A percentile compares a stretch with the other conserved stretches of the same genome.
These are phyloP conservation scores for Gloeopeniophorella convolvens DNA, from an alignment of 768 basidiomycete genomes.

Conservation along the genomic window DNA sequence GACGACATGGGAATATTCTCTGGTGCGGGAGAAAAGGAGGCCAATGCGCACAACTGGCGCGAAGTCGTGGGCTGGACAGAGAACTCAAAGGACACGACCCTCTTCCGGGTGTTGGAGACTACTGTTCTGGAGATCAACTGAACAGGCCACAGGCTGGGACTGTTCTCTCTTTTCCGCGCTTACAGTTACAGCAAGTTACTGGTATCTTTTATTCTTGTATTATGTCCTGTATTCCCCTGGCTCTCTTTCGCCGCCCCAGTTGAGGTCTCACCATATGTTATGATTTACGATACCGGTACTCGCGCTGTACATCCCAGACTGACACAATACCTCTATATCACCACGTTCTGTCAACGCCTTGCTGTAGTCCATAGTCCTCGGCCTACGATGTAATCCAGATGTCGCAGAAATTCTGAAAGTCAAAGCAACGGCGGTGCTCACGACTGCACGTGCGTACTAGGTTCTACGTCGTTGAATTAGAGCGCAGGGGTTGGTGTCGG, in stretches of 20 bases:
- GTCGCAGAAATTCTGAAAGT: too few relatives aligned
- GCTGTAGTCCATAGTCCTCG: slow-evolving; percentile 12
- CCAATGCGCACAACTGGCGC: slow-evolving; percentile 74
- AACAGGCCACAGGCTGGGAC: background rate
- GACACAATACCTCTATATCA: slow-evolving; percentile 13
- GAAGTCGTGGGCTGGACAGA: slow-evolving; percentile 78
- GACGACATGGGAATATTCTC: slow-evolving; percentile 73
- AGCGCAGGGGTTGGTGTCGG: too few relatives aligned
- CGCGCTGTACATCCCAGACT: background rate
- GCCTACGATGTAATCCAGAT: slow-evolving; percentile 3
- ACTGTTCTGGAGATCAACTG: slow-evolving; percentile 68
- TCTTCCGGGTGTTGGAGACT: slow-evolving; percentile 76
- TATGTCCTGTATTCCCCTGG: slow-evolving; percentile 11
- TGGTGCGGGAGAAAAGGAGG: slow-evolving; percentile 81
- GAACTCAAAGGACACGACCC: slow-evolving; percentile 62
- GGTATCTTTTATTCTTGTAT: slow-evolving; percentile 19
- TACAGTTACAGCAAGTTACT: slow-evolving; percentile 6
- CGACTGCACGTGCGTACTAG: too few relatives aligned
- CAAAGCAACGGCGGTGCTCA: too few relatives aligned
- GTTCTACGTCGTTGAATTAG: too few relatives aligned
- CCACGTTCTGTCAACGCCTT: slow-evolving; percentile 6
- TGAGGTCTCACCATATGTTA: slow-evolving; percentile 7
- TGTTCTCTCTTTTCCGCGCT: background rate
- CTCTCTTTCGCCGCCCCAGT: background rate
- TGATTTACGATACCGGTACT: slow-evolving; percentile 4